Base-by-base conservation (phyloP, 495 filamentous ascomycete species). In the Aspergillus mulundensis region DNA sequence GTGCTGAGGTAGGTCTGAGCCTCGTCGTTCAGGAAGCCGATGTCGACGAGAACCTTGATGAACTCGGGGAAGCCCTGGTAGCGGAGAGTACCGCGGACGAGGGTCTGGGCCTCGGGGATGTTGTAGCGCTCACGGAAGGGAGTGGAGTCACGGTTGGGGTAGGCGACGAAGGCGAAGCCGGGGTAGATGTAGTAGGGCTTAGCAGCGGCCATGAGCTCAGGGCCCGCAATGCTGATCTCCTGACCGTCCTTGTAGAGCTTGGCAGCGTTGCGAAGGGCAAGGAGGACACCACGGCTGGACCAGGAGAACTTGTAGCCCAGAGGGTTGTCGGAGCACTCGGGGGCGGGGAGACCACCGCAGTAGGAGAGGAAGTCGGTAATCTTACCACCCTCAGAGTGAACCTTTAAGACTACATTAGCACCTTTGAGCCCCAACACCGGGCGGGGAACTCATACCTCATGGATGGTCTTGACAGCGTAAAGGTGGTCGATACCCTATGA, bases 221-320 rank as follows among this genome's bases (percentile, higher is more conserved):
- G 73, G 11, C 81, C 83, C 36, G 66, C 60, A 28, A 86, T 71
- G 55, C 76, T 81, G 62, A 85, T 80, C 36, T 86, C 69, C 73
- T 92, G 80, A 58, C 91, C 92, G 57, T 88, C 85, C 69, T 89
- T 75, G 71, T 84, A 94, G 78, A 84, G 92, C 62, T 80, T 89
- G 58, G 90, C 94, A n/a, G 84, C 76, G 73, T 97, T 97, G 59
- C 87, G 73, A 48, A 94, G 76, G 8, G 94, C 91, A 11, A 98
- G 78, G 3, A 97, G 78, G 47, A 96, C 91, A 64, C 94, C 94
- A 49, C 94, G 84, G 61, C 84, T 83, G 34, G 82, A 87, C 87
- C 88, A 93, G 14, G 86, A 89, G 81, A 96, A 97, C 76, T 97
- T 96, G 81, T 96, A 98, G 38, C 94, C 93, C 20, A 96, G 79